Evolutionary conservation across 208 protist genomes (phyloP).

Genomic region (Leishmania mexicana): DNA sequence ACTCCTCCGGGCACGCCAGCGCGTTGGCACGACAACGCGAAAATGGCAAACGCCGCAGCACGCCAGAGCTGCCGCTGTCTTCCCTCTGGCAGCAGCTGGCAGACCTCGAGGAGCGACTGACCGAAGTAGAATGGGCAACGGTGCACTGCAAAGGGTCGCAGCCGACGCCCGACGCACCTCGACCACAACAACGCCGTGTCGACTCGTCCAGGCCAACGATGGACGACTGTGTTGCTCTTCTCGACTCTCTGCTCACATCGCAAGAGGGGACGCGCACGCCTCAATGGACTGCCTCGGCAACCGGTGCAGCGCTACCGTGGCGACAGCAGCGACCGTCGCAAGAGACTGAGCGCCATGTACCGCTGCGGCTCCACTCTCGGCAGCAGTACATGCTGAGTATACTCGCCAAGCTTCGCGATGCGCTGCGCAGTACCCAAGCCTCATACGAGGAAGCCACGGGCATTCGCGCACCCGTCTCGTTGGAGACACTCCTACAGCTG

Average conservation of each 20-base stretch:
- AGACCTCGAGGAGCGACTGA: background rate
- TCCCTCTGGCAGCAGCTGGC: background rate
- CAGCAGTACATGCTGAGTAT: conserved; percentile 7
- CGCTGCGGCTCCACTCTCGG: background rate
- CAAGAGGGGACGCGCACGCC: background rate
- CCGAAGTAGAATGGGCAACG: background rate
- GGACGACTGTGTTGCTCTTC: conserved; percentile 7
- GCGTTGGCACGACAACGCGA: background rate
- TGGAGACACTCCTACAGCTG: conserved; percentile 27
- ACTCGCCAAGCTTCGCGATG: conserved; percentile 14
- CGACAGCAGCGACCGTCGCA: background rate
- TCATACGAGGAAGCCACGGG: conserved; percentile 17
- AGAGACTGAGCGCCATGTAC: background rate
- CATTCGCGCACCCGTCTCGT: background rate
- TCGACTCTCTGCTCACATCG: conserved; percentile 11
- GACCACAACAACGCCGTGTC: background rate
- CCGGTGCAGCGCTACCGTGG: background rate
- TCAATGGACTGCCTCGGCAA: background rate
- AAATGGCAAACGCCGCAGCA: background rate
- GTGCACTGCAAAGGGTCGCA: background rate
- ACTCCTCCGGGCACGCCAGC: background rate
- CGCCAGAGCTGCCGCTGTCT: background rate
- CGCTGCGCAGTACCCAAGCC: conserved; percentile 15
- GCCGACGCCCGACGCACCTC: background rate
- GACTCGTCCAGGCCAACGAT: background rate